These are phyloP conservation scores for Nicotiana noctiflora DNA, from an alignment of 257 asterid genomes.

Conservation along the genomic window DNA sequence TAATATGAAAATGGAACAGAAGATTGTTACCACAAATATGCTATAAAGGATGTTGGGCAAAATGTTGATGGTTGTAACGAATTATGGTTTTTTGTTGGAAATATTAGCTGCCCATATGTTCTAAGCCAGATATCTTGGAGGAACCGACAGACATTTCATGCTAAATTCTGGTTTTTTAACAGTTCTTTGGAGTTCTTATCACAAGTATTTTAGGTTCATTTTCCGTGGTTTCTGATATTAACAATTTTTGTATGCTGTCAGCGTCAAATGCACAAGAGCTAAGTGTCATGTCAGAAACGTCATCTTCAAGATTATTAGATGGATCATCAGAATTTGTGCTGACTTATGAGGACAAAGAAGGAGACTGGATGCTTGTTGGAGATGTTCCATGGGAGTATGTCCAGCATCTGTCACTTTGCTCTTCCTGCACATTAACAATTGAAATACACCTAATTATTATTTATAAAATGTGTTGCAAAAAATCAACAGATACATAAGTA, in stretches of 20 bases:
- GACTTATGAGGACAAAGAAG: slow-evolving; percentile 87
- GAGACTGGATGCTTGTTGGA: slow-evolving; percentile 95
- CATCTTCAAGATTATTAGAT: slow-evolving; percentile 43
- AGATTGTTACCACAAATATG: not conserved
- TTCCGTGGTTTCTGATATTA: not conserved
- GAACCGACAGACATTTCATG: not conserved
- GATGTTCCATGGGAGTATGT: slow-evolving; percentile 95
- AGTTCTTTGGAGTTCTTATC: slow-evolving; percentile 8
- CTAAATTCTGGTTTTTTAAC: not conserved
- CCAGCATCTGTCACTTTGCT: not conserved
- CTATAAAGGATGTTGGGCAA: not conserved
- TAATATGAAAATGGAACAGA: not conserved
- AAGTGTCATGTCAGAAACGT: slow-evolving; percentile 24
- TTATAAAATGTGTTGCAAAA: not conserved
- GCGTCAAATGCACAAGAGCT: slow-evolving; percentile 46
- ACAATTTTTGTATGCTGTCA: slow-evolving; percentile 11
- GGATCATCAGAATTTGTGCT: slow-evolving; percentile 67
- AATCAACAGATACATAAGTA: not conserved
- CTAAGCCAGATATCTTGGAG: not conserved
- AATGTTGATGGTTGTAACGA: not conserved
- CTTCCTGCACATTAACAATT: not conserved
- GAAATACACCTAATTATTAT: not conserved
- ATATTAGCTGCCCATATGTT: not conserved
- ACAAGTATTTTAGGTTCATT: not conserved
- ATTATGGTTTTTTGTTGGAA: not conserved